Base-by-base conservation (phyloP, 2,329 filamentous ascomycete genomes). In the Colletotrichum lentis region DNA sequence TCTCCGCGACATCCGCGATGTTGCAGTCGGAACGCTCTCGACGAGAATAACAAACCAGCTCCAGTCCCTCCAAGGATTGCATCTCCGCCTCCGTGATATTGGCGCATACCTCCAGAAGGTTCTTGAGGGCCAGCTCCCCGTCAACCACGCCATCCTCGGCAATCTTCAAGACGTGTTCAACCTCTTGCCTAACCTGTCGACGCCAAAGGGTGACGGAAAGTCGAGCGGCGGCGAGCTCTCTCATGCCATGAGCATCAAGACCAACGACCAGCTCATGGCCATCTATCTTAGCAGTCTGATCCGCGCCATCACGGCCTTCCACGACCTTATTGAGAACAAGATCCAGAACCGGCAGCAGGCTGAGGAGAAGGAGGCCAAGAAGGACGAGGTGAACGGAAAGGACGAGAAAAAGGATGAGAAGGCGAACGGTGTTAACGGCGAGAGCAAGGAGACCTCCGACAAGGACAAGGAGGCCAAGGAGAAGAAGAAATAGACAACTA, bases 151-250 rank as follows among this genome's bases (percentile, higher is more conserved):
- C 64, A 98, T 99, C 70, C 88, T 99, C 35, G 96, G 95, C 73
- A 97, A 97, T 77, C 90, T 99, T n/a, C 96, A 99, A 83, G 96
- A 99, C 76, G 93, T 98, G 70, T 99, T 99, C 86, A 99, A 99
- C 81, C 90, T 99, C 50, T 89, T 99, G 27, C 96, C 96, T 55
- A 99, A 99, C 81, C 87, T 99, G 60, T 94, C 93, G 11, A 96
- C 94, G 44, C 93, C 95, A 37, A 88, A 92, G 64, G 84, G 85
- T 50, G 89, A 90, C 49, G 85, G 83, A 70, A 76, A 77, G 66
- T 81, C 84, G 79, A 81, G 90, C 74, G 93, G 94, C 74, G 90
- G 91, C 76, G 96, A 98, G 79, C 85, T 99, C 62, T 91, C 94
- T n/a, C 88, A 96, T 70, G 94, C 96, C 43, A 97, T 99, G 94